Conservation (phyloP, 345 rosid species). For the Eucalyptus globulus region DNA sequence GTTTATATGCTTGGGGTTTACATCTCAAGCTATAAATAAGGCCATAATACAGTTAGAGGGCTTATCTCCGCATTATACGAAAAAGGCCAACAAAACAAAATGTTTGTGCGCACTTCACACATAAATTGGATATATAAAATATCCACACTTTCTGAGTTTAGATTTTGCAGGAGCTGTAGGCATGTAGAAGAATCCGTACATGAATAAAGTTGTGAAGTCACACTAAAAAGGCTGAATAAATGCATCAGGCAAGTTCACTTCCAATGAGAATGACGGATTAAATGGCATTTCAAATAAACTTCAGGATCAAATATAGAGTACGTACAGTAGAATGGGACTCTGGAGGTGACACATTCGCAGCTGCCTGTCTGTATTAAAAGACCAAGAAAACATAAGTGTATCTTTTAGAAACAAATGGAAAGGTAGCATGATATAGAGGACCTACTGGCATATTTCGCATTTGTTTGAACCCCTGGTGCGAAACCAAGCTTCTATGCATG, state of each 20-base stretch:
- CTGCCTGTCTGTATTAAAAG: slow-evolving; percentile 44
- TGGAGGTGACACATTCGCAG: slow-evolving; percentile 64
- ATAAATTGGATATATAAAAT: not conserved
- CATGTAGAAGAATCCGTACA: not conserved
- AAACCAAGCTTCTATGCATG: slow-evolving; percentile 90
- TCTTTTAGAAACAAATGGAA: not conserved
- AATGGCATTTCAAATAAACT: not conserved
- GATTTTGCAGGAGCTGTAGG: not conserved
- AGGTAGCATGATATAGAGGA: not conserved
- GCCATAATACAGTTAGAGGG: not conserved
- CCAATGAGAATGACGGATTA: not conserved
- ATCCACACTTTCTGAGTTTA: not conserved
- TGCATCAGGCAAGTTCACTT: not conserved
- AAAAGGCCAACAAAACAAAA: not conserved
- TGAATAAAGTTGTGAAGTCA: not conserved
- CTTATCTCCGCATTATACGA: not conserved
- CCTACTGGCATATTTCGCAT: slow-evolving; percentile 93
- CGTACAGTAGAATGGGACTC: slow-evolving; percentile 60
- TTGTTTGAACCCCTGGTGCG: slow-evolving; percentile 72
- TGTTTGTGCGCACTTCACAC: not conserved
- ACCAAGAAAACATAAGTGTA: not conserved
- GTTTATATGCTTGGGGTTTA: not conserved
- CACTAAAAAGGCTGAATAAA: not conserved
- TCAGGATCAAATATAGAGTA: not conserved
- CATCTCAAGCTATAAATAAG: not conserved